Evolutionary conservation across 2,329 filamentous ascomycete genomes (phyloP).

Genomic region (Ophiostoma populinum): DNA sequence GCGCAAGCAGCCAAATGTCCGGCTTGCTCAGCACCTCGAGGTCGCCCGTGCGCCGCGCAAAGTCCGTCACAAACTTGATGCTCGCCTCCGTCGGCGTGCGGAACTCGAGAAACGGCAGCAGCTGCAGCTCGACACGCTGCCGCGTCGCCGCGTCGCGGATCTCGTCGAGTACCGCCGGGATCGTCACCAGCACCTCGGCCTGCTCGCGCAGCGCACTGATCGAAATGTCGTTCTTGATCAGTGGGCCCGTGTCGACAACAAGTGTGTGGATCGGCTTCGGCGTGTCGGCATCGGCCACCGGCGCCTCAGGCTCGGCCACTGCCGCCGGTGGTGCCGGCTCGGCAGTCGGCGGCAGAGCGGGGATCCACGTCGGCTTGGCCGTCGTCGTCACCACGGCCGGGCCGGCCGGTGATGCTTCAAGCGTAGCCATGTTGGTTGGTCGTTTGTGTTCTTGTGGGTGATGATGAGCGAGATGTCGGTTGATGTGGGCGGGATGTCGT

Average conservation of each 20-base stretch:
- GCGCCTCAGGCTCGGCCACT: no score
- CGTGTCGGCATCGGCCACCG: neutral
- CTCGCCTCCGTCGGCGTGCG: slow-evolving; percentile 60
- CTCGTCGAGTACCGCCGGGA: slow-evolving; percentile 72
- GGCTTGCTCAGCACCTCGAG: slow-evolving; percentile 71
- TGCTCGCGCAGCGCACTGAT: slow-evolving; percentile 66
- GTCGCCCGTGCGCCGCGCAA: slow-evolving; percentile 81
- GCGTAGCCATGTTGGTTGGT: no score
- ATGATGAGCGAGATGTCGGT: no score
- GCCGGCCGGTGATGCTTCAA: no score
- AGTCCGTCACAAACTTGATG: slow-evolving; percentile 62
- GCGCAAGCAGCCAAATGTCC: slow-evolving; percentile 75
- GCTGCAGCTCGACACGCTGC: slow-evolving; percentile 62
- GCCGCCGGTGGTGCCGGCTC: neutral
- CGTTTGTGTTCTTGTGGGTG: no score
- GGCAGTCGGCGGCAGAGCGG: no score
- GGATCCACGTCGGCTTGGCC: no score
- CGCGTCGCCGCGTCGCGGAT: slow-evolving; percentile 75
- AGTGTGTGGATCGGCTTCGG: slow-evolving; percentile 63
- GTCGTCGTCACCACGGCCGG: no score
- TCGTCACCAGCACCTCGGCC: slow-evolving; percentile 63
- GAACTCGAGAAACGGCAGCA: slow-evolving; percentile 70
- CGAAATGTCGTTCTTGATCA: slow-evolving; percentile 83
- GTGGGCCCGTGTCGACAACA: slow-evolving; percentile 76
- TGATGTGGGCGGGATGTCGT: no score